A percentile compares a stretch with the other conserved stretches of the same genome.
Conservation (phyloP, 208 protist genomes). For the Leishmania arabica region DNA sequence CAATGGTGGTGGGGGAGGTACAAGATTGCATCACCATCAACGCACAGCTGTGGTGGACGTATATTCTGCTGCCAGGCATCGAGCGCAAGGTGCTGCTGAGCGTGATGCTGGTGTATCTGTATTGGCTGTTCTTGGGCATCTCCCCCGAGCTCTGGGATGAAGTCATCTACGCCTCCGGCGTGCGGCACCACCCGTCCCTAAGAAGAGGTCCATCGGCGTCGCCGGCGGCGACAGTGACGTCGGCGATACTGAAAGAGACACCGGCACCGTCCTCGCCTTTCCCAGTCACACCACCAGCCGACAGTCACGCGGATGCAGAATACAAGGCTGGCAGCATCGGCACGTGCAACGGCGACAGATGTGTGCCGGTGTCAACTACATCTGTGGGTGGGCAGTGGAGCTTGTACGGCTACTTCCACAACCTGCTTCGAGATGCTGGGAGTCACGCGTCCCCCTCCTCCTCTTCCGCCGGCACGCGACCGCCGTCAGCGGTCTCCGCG, state of each 20-base stretch:
- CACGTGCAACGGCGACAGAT: not conserved
- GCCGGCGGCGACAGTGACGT: not conserved
- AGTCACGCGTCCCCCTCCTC: not conserved
- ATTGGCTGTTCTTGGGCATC: conserved; percentile 39
- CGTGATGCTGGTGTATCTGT: conserved; percentile 33
- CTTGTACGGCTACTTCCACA: not conserved
- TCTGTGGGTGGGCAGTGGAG: not conserved
- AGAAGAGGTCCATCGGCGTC: not conserved
- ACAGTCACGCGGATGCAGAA: not conserved
- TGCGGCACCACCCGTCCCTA: conserved; percentile 9
- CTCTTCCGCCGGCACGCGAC: not conserved
- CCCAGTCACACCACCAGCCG: not conserved
- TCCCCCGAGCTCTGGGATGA: conserved; percentile 30
- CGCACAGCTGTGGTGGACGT: conserved; percentile 34
- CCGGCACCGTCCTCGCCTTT: not conserved
- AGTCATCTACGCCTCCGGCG: conserved; percentile 28
- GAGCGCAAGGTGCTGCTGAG: conserved; percentile 8
- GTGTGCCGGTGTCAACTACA: not conserved
- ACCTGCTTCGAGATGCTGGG: not conserved
- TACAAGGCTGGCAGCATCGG: not conserved
- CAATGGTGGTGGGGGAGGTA: conserved; percentile 14
- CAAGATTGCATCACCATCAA: conserved; percentile 44
- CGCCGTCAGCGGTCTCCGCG: conserved; percentile 1
- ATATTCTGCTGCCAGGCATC: conserved; percentile 17
- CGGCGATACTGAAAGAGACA: not conserved